These are phyloP conservation scores for Coemansia sp. DNA, from an alignment of 192 early-diverging fungal genomes.

Conservation along the genomic window DNA sequence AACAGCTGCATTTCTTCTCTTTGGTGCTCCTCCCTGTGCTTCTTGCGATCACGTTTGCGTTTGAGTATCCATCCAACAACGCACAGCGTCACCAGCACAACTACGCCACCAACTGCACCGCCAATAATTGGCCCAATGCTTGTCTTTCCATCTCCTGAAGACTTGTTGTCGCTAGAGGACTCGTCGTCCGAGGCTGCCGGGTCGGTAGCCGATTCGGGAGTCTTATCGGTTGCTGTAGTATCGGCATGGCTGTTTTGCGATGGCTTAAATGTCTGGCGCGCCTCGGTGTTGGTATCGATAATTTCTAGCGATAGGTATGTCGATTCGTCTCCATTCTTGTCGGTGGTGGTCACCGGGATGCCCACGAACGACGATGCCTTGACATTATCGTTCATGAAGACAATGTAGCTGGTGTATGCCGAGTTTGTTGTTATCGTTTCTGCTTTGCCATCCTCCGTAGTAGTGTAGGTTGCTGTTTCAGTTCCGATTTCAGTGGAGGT, in stretches of 20 bases:
- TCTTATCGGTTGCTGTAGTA: background rate
- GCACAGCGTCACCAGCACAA: conserved; percentile 17
- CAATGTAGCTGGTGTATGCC: conserved; percentile 32
- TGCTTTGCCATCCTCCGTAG: conserved; percentile 5
- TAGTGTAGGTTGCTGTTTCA: conserved; percentile 2
- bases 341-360: conserved; percentile 28
- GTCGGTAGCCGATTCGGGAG: background rate
- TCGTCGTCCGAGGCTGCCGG: background rate
- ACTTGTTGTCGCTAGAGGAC: background rate
- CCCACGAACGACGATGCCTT: conserved; percentile 31
- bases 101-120: conserved; percentile 24
- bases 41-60: conserved; percentile 37
- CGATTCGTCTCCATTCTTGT: conserved; percentile 17
- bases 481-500: conserved; percentile 23
- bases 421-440: conserved; percentile 9
- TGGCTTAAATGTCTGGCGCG: conserved; percentile 9
- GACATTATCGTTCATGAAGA: conserved; percentile 37
- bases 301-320: conserved; percentile 21
- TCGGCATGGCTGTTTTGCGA: background rate
- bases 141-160: background rate
- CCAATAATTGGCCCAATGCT: conserved; percentile 33
- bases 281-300: background rate
- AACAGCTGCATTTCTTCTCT: conserved; percentile 46
- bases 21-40: conserved; percentile 38
- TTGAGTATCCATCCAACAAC: conserved; percentile 24